Conservation (phyloP, 768 basidiomycete species). For the Melanogaster broomeanus region DNA sequence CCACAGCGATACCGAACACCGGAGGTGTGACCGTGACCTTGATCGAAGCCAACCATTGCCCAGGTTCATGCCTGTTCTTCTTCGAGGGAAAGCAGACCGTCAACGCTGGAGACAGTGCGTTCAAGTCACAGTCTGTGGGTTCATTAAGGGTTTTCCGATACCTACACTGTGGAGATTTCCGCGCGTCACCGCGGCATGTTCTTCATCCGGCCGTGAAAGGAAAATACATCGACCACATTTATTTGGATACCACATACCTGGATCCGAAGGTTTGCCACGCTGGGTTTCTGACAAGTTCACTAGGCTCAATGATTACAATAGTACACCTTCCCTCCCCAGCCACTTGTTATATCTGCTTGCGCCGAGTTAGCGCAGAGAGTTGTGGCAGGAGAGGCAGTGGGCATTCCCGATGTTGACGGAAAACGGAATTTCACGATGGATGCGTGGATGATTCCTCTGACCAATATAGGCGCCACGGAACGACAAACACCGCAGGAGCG, state of each 20-base stretch:
- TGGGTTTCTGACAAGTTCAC: neutral
- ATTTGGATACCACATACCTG: slow-evolving; percentile 95
- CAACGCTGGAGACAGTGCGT: slow-evolving; percentile 82
- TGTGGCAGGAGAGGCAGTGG: slow-evolving; percentile 41
- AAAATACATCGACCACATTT: slow-evolving; percentile 83
- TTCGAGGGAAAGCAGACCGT: slow-evolving; percentile 92
- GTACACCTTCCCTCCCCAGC: slow-evolving; percentile 96
- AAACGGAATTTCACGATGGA: slow-evolving; percentile 44
- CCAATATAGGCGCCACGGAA: slow-evolving; percentile 23
- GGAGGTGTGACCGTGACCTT: slow-evolving; percentile 87
- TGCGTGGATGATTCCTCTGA: slow-evolving; percentile 46
- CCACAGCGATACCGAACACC: slow-evolving; percentile 76
- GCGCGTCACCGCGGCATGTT: slow-evolving; percentile 86
- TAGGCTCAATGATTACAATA: slow-evolving; percentile 28
- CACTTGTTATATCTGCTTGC: slow-evolving; percentile 92
- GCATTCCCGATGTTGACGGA: slow-evolving; percentile 23
- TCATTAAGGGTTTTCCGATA: slow-evolving; percentile 76
- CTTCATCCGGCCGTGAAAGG: slow-evolving; percentile 81
- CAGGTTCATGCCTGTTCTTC: slow-evolving; percentile 91
- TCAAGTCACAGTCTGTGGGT: slow-evolving; percentile 72
- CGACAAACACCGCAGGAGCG: slow-evolving; percentile 41
- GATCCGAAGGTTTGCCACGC: slow-evolving; percentile 67
- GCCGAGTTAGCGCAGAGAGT: slow-evolving; percentile 74
- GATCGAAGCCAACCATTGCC: slow-evolving; percentile 99
- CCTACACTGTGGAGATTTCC: slow-evolving; percentile 93